Evolutionary conservation across 1,284 basidiomycete species (phyloP).

Genomic region (Anthracocystis walkeri): DNA sequence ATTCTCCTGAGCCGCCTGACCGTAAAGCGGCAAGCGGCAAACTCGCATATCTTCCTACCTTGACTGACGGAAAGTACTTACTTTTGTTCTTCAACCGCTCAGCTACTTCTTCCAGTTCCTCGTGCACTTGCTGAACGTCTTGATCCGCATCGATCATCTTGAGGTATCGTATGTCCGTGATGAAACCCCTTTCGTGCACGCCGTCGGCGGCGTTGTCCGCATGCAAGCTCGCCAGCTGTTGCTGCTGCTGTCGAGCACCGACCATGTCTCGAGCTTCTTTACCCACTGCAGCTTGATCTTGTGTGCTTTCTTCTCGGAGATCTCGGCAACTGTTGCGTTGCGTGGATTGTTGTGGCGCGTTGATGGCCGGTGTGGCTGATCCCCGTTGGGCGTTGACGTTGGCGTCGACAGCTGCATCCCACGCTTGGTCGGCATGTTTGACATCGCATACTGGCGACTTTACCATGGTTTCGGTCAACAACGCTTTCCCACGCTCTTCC

Average conservation of each 20-base stretch:
- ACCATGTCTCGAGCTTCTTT: constrained; percentile 22
- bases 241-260: constrained; percentile 14
- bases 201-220: not conserved
- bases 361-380: constrained; percentile 1
- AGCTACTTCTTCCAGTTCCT: constrained; percentile 27
- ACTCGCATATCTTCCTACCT: not conserved
- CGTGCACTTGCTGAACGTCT: constrained; percentile 42
- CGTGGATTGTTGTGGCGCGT: not conserved
- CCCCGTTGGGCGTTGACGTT: constrained; percentile 8
- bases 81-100: constrained; percentile 24
- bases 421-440: not conserved
- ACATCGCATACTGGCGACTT: not conserved
- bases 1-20: not conserved
- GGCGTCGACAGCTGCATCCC: constrained; percentile 15
- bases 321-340: constrained; percentile 7
- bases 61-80: constrained; percentile 10
- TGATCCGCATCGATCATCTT: constrained; percentile 35
- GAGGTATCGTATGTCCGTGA: constrained; percentile 22
- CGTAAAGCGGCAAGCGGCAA: not conserved
- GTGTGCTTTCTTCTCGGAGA: constrained; percentile 8
- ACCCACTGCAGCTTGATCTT: constrained; percentile 13
- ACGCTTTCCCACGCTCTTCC: constrained; percentile 13
- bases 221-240: constrained; percentile 3
- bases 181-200: constrained; percentile 18
- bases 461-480: constrained; percentile 6